phyloP scores from a whole-genome alignment of 73 alveolate species.

The Uronychia binucleata region DNA sequence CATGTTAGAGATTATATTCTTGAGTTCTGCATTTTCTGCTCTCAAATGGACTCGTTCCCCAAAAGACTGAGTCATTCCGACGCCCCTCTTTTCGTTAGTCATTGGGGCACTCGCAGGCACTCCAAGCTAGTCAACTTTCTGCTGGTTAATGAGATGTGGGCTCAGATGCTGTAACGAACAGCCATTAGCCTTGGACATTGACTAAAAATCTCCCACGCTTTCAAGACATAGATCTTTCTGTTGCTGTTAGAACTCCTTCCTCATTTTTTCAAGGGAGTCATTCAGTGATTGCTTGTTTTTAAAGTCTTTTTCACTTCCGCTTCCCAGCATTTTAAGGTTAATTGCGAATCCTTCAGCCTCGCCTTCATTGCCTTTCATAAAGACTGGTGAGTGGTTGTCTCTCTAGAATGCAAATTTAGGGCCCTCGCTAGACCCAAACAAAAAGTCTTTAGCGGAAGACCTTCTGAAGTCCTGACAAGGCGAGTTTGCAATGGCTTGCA shows the following conservation, averaged over 20 bases:
- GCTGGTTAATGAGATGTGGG: too few species aligned
- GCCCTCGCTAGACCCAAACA: neutral
- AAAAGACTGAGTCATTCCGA: neutral
- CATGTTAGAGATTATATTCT: neutral
- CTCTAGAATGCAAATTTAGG: neutral
- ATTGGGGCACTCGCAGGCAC: neutral
- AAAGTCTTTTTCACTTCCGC: neutral
- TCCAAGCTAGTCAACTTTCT: too few species aligned
- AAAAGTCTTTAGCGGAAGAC: neutral
- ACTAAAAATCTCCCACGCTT: neutral
- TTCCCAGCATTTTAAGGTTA: neutral
- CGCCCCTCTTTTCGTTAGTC: neutral
- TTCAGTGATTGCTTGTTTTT: neutral
- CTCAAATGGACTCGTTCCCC: neutral
- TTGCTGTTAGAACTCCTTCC: neutral
- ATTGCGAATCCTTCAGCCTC: neutral
- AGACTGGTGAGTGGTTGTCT: neutral
- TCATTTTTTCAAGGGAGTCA: neutral
- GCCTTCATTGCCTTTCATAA: neutral
- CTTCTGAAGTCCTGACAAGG: neutral
- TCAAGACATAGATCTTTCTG: neutral
- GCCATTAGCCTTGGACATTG: neutral
- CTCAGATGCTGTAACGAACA: too few species aligned
- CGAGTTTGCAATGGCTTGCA: neutral
- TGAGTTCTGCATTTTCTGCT: neutral